Base-by-base conservation (phyloP, 805 yeast genomes). In the Candida methanosorbosa region DNA sequence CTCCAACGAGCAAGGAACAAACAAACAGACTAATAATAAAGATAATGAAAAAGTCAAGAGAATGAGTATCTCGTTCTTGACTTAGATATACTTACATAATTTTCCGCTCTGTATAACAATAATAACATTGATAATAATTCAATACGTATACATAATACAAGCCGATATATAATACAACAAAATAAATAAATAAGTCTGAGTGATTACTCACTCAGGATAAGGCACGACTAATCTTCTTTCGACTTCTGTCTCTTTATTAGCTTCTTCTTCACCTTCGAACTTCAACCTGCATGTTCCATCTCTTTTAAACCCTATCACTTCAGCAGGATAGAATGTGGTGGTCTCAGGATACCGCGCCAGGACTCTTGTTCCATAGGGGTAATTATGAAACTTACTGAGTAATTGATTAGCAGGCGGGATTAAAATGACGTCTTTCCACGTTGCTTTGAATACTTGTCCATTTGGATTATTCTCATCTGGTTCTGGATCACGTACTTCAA, bases 201-300 rank as follows among this genome's bases (percentile, higher is more conserved):
- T n/a, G n/a, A n/a, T 18, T 7, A 4, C 25, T 39, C 32, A 35
- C 9, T 36, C 42, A 5, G 90, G 90, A 44, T 66, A 78, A 9
- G 92, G 88, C 31, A 92, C 64, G 4, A 92, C 98, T 37, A 83
- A 66, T 36, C 87, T 63, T 45, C 97, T 68, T 35, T 78, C 84
- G 4, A 92, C 97, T 48, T 87, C 95, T 0, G 97, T 92, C 53
- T 90, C 96, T 54, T 90, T 92, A 30, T 84, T 88, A 1, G 78
- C 94, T 49, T 92, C 98, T 53, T 92, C 98, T 54, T 92, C 99
- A 9, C 97, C 98, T 45, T 90, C 97, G 50, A 92, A 92, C 49
- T 75, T 74, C 37, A 92, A 64, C 43, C 86, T 63, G 42, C 94
- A 90, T 11, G 69, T 72, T 0, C 88, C 87, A 42, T 81, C 88